Evolutionary conservation across 306 rosid species (phyloP).

Genomic region (barrel medic (Medicago truncatula)): DNA sequence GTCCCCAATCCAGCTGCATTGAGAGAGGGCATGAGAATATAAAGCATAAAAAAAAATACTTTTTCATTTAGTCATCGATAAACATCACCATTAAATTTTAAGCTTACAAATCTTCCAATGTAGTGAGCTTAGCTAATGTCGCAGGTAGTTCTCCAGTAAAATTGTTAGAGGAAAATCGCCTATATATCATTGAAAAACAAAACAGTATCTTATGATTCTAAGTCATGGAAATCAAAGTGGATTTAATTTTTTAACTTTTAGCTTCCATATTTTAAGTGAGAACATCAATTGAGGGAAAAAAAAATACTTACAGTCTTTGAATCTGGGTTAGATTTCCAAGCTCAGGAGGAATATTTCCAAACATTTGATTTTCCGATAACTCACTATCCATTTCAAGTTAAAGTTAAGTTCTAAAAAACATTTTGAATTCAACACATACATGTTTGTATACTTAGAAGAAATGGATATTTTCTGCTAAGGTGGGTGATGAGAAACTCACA

Average conservation of each 20-base stretch:
- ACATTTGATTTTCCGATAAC: neutral
- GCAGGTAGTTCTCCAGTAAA: constrained; percentile 68
- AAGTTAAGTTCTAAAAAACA: constrained; percentile 1
- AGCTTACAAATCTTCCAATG: constrained; percentile 65
- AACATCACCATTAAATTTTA: neutral
- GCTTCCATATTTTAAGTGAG: neutral
- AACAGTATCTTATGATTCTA: neutral
- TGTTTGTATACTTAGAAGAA: neutral
- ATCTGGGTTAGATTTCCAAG: constrained; percentile 8
- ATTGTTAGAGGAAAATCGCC: constrained; percentile 65
- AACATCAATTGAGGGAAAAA: neutral
- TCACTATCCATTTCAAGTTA: constrained; percentile 15
- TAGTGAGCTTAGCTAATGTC: constrained; percentile 53
- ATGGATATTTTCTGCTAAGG: neutral
- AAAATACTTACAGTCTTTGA: constrained; percentile 13
- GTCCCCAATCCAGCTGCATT: constrained; percentile 62
- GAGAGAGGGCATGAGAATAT: neutral
- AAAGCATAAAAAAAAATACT: neutral
- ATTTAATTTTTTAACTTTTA: neutral
- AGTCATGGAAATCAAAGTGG: neutral
- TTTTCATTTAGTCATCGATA: neutral
- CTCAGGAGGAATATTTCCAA: constrained; percentile 10
- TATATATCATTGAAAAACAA: constrained; percentile 32
- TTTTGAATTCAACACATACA: neutral
- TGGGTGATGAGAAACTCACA: constrained; percentile 56